phyloP scores from a whole-genome alignment of 148 eudicot genomes.

The Cornus florida region DNA sequence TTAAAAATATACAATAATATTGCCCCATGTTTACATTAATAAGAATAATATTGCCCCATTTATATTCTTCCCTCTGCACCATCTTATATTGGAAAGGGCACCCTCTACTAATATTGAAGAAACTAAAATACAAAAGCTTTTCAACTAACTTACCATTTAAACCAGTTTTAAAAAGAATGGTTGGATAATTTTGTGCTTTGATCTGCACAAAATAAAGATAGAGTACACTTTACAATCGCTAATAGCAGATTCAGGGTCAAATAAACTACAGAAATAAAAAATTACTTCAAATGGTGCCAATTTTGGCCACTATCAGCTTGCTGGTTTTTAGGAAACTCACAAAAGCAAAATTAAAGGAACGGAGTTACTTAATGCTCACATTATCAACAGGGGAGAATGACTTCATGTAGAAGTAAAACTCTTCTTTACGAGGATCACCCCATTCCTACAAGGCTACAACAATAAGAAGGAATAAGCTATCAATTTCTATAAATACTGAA shows the following conservation, averaged over 20 bases:
- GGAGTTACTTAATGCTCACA: constrained; percentile 41
- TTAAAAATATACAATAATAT: not conserved
- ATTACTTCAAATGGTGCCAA: not conserved
- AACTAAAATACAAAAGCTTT: not conserved
- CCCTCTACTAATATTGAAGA: not conserved
- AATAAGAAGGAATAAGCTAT: constrained; percentile 8
- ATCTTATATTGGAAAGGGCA: not conserved
- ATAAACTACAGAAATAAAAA: not conserved
- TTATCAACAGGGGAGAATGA: constrained; percentile 95
- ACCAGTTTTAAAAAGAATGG: constrained; percentile 81
- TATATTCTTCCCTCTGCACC: not conserved
- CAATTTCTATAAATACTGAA: not conserved
- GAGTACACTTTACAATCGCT: not conserved
- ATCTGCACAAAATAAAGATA: constrained; percentile 46
- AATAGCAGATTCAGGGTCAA: not conserved
- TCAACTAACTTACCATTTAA: constrained; percentile 57
- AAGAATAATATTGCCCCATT: not conserved
- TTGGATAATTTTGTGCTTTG: constrained; percentile 69
- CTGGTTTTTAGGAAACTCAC: not conserved
- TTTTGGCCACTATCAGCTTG: no score
- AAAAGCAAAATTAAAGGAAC: constrained; percentile 8
- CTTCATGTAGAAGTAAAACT: constrained; percentile 82
- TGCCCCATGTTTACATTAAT: not conserved
- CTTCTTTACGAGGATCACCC: constrained; percentile 91
- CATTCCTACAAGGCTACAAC: constrained; percentile 94